A percentile compares a stretch with the other conserved stretches of the same genome.
These are phyloP conservation scores for Hygrophila difformis DNA, from an alignment of 257 asterid species.

Conservation along the genomic window DNA sequence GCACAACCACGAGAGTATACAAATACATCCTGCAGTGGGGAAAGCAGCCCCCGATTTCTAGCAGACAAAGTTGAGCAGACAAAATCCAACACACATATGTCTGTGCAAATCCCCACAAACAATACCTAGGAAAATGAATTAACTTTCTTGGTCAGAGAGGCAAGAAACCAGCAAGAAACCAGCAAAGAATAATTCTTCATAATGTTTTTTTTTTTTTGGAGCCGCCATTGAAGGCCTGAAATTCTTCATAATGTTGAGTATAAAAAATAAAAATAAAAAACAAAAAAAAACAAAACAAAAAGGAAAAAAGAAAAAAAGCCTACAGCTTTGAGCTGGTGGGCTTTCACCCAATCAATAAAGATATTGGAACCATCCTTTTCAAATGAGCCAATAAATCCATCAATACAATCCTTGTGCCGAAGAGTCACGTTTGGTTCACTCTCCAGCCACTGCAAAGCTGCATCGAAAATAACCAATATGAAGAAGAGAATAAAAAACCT, in stretches of 20 bases:
- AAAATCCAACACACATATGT: slow-evolving; percentile 81
- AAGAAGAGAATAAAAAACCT: neutral
- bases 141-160: neutral
- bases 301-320: slow-evolving; percentile 16
- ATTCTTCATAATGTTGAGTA: no score
- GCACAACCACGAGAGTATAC: slow-evolving; percentile 87
- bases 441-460: slow-evolving; percentile 83
- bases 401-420: slow-evolving; percentile 72
- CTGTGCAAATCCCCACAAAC: slow-evolving; percentile 90
- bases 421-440: slow-evolving; percentile 67
- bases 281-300: neutral
- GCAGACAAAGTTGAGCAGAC: slow-evolving; percentile 73
- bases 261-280: no score
- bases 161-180: no score
- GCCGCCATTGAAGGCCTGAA: no score
- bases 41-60: slow-evolving; percentile 56
- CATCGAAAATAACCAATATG: slow-evolving; percentile 20
- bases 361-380: slow-evolving; percentile 83
- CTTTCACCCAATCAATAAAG: slow-evolving; percentile 81
- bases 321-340: slow-evolving; percentile 58
- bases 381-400: slow-evolving; percentile 76
- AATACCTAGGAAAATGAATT: slow-evolving; percentile 38
- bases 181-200: no score
- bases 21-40: slow-evolving; percentile 61
- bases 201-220: no score